These are phyloP conservation scores for Candida smagusa DNA, from an alignment of 1,139 yeast species.

Conservation along the genomic window DNA sequence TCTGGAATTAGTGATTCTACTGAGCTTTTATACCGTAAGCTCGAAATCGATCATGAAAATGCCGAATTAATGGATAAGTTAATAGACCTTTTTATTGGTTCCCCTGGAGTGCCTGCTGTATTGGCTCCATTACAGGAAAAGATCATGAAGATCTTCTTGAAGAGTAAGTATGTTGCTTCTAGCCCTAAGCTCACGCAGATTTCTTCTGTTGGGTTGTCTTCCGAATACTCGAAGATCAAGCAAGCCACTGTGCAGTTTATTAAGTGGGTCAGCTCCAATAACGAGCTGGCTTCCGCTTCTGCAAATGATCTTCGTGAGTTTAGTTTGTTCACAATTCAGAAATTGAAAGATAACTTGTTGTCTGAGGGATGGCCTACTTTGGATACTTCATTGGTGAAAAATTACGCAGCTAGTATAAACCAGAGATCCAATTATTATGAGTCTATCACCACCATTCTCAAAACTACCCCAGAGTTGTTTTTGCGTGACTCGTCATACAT, in stretches of 20 bases:
- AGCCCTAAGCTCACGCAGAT: slow-evolving; percentile 37
- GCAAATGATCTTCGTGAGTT: slow-evolving; percentile 20
- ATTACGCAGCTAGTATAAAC: slow-evolving; percentile 25
- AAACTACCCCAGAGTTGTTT: slow-evolving; percentile 46
- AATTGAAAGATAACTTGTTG: slow-evolving; percentile 48
- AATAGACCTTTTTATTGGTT: slow-evolving; percentile 47
- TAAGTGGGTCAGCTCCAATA: slow-evolving; percentile 44
- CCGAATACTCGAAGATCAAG: slow-evolving; percentile 46
- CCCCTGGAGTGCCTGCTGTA: slow-evolving; percentile 47
- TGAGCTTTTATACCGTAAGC: slow-evolving; percentile 48
- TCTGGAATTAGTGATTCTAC: slow-evolving; percentile 53
- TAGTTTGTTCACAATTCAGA: slow-evolving; percentile 44
- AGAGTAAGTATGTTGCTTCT: slow-evolving; percentile 50
- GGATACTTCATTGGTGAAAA: slow-evolving; percentile 29
- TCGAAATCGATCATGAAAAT: slow-evolving; percentile 53
- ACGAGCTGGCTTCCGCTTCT: slow-evolving; percentile 11
- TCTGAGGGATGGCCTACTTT: slow-evolving; percentile 61
- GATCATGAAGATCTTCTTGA: slow-evolving; percentile 49
- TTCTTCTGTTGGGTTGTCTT: slow-evolving; percentile 55
- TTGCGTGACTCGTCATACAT: slow-evolving; percentile 48
- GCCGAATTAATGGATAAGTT: slow-evolving; percentile 39
- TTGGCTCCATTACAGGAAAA: slow-evolving; percentile 54
- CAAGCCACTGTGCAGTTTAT: slow-evolving; percentile 60
- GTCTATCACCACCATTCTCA: slow-evolving; percentile 65
- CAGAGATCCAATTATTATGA: slow-evolving; percentile 72